Percentiles rank a stretch among this genome's conserved stretches.
These are phyloP conservation scores for Mycena kentingensis DNA, from an alignment of 768 basidiomycete genomes.

Conservation along the genomic window DNA sequence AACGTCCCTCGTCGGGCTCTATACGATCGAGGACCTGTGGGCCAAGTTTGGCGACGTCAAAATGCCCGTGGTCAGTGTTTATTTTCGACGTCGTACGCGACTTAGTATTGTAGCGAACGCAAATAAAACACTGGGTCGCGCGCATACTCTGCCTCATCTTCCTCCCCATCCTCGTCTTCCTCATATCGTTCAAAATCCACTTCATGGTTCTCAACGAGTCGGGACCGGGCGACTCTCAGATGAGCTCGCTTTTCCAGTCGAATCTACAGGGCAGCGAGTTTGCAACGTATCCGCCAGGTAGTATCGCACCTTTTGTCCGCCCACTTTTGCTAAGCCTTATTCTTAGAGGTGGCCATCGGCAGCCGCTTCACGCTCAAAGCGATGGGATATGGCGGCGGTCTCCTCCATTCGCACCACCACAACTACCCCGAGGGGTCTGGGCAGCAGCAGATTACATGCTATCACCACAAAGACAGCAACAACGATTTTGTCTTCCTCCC, in stretches of 20 bases:
- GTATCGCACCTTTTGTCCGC: conserved; percentile 22
- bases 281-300: conserved; percentile 83
- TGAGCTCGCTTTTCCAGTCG: conserved; percentile 99
- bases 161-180: conserved; percentile 89
- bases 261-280: conserved; percentile 95
- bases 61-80: conserved; percentile 90
- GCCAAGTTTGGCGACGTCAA: conserved; percentile 95
- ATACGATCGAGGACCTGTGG: conserved; percentile 98
- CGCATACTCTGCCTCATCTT: conserved; percentile 84
- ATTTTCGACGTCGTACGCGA: conserved; percentile 39
- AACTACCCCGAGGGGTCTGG: conserved; percentile 87
- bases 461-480: conserved; percentile 99
- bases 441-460: conserved; percentile 98
- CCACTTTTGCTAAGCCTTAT: background rate
- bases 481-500: conserved; percentile 90
- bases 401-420: conserved; percentile 96
- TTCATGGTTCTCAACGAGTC: conserved; percentile 93
- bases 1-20: conserved; percentile 90
- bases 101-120: conserved; percentile 61
- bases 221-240: conserved; percentile 96
- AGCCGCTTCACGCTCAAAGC: conserved; percentile 93
- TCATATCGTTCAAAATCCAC: conserved; percentile 93
- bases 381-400: conserved; percentile 96
- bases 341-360: conserved; percentile 80
- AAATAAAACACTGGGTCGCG: conserved; percentile 89